A percentile compares a stretch with the other conserved stretches of the same genome.
These are phyloP conservation scores for Cercophora samala DNA, from an alignment of 495 filamentous ascomycete species.

Conservation along the genomic window DNA sequence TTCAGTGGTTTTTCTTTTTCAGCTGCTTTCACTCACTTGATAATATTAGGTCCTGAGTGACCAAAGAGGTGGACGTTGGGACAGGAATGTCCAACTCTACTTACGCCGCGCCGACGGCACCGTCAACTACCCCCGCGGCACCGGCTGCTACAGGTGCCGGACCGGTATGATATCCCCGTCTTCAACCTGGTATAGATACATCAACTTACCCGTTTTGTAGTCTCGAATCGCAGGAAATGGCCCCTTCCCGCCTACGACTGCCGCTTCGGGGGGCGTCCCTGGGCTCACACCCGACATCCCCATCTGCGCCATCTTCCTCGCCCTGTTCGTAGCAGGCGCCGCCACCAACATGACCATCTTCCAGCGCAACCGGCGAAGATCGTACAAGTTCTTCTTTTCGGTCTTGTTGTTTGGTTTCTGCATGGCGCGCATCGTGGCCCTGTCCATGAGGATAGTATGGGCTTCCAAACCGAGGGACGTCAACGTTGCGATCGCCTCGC, in stretches of 20 bases:
- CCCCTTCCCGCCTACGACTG: conserved; percentile 11
- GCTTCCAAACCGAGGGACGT: conserved; percentile 46
- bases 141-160: conserved; percentile 3
- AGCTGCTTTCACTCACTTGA: background rate
- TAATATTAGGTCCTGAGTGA: background rate
- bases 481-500: conserved; percentile 62
- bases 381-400: conserved; percentile 72
- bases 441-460: conserved; percentile 62
- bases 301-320: conserved; percentile 60
- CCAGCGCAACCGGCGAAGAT: conserved; percentile 52
- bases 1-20: background rate
- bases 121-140: conserved; percentile 10
- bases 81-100: conserved; percentile 19
- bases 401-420: conserved; percentile 74
- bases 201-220: background rate
- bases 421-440: conserved; percentile 64
- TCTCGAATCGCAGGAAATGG: conserved; percentile 3
- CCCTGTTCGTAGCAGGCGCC: conserved; percentile 59
- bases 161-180: conserved; percentile 8
- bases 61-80: background rate
- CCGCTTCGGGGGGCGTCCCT: conserved; percentile 12
- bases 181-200: background rate
- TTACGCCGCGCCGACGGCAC: conserved; percentile 24
- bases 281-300: conserved; percentile 34
- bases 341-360: conserved; percentile 64